Evolutionary conservation across 345 rosid species (phyloP).

Genomic region (Microthlaspi erraticum): DNA sequence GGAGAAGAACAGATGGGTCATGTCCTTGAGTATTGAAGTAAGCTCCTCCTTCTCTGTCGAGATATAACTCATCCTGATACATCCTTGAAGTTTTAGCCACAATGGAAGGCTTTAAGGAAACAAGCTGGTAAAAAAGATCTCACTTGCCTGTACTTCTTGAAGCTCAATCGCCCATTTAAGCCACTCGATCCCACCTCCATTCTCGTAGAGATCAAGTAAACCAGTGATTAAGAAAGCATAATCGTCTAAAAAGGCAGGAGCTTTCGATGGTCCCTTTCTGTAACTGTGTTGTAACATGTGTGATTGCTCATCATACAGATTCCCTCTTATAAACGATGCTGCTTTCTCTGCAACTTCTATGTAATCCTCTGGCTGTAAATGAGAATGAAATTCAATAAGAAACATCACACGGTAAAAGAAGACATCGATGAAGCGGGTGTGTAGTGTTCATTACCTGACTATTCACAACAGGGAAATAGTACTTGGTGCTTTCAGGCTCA

Average conservation of each 20-base stretch:
- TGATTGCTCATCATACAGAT: conserved; percentile 68
- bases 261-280: conserved; percentile 88
- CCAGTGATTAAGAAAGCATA: conserved; percentile 91
- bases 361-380: conserved; percentile 74
- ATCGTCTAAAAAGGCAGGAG: conserved; percentile 95
- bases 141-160: conserved; percentile 79
- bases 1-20: conserved; percentile 88
- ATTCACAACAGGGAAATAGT: conserved; percentile 73
- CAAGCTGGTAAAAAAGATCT: not conserved
- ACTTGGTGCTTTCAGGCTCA: conserved; percentile 57
- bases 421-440: too few relatives aligned
- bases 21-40: conserved; percentile 87
- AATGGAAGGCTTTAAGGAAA: not conserved
- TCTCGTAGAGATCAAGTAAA: conserved; percentile 81
- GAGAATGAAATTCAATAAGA: not conserved
- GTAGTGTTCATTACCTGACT: conserved; percentile 58
- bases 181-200: conserved; percentile 69
- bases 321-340: conserved; percentile 65
- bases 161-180: conserved; percentile 79
- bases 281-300: conserved; percentile 76
- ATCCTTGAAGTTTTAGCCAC: not conserved
- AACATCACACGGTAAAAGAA: not conserved
- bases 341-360: conserved; percentile 86
- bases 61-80: conserved; percentile 85
- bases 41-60: conserved; percentile 89